Evolutionary conservation across 2,329 filamentous ascomycete genomes (phyloP).

Genomic region (Penicillium sp.): DNA sequence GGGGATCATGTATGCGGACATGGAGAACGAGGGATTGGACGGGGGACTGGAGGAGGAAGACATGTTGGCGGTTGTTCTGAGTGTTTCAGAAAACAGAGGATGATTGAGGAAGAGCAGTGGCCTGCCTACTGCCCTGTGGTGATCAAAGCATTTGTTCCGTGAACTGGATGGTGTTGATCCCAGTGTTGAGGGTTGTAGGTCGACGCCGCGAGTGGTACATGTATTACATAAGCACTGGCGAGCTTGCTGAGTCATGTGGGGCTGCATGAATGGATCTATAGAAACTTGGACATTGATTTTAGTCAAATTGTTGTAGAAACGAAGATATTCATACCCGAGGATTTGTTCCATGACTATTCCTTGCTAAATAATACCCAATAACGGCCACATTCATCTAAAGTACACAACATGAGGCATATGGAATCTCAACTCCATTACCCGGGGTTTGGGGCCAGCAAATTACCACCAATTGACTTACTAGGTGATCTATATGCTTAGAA

Average conservation of each 20-base stretch:
- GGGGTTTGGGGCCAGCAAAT: not conserved
- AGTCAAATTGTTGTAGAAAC: not conserved
- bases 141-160: conserved; percentile 23
- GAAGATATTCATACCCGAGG: not conserved
- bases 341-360: not conserved
- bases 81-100: conserved; percentile 7
- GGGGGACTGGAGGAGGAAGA: conserved; percentile 32
- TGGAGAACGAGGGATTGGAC: conserved; percentile 37
- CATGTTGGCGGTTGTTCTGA: conserved; percentile 22
- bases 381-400: not conserved
- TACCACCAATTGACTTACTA: not conserved
- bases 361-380: not conserved
- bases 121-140: conserved; percentile 35
- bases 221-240: not conserved
- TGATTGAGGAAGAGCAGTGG: conserved; percentile 31
- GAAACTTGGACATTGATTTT: not conserved
- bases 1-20: conserved; percentile 42
- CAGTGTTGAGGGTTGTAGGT: conserved; percentile 4
- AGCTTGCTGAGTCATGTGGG: not conserved
- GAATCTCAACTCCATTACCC: not conserved
- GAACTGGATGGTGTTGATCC: not conserved
- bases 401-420: not conserved
- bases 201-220: not conserved
- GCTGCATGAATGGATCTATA: not conserved
- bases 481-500: too few relatives aligned